Percentiles rank a stretch among this genome's conserved stretches.
Evolutionary conservation across 805 yeast genomes (phyloP).

Genomic region (Nakazawaea molendinolei): DNA sequence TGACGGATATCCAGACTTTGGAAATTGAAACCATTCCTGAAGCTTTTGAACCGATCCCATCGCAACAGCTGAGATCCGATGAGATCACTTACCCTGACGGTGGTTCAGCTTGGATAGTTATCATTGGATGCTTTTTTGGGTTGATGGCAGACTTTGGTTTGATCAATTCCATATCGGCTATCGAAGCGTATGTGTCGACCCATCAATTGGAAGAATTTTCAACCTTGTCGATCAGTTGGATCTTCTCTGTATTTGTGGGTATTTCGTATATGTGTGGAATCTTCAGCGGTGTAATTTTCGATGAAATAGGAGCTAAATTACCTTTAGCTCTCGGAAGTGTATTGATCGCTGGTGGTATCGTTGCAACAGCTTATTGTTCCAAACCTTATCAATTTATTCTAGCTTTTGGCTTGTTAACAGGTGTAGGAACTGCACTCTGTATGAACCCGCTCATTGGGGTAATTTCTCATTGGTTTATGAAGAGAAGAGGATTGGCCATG

Average conservation of each 20-base stretch:
- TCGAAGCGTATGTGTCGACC: constrained; percentile 50
- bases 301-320: constrained; percentile 40
- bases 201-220: constrained; percentile 43
- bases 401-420: constrained; percentile 32
- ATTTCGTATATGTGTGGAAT: constrained; percentile 42
- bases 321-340: constrained; percentile 36
- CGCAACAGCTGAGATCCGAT: not conserved
- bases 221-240: constrained; percentile 52
- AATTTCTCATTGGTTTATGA: constrained; percentile 38
- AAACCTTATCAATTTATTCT: constrained; percentile 33
- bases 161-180: constrained; percentile 34
- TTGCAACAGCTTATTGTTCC: constrained; percentile 40
- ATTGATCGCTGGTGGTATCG: constrained; percentile 38
- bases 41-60: no score
- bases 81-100: constrained; percentile 45
- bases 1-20: no score
- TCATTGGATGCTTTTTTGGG: constrained; percentile 54
- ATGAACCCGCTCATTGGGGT: constrained; percentile 39
- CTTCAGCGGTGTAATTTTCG: constrained; percentile 52
- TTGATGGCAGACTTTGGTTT: constrained; percentile 48
- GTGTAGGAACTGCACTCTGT: constrained; percentile 36
- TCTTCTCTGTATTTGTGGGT: constrained; percentile 51
- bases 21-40: no score
- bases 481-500: constrained; percentile 32
- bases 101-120: constrained; percentile 52